A percentile compares a stretch with the other conserved stretches of the same genome.
These are phyloP conservation scores for Metarhizium guizhouense DNA, from an alignment of 2,329 filamentous ascomycete species.

Conservation along the genomic window DNA sequence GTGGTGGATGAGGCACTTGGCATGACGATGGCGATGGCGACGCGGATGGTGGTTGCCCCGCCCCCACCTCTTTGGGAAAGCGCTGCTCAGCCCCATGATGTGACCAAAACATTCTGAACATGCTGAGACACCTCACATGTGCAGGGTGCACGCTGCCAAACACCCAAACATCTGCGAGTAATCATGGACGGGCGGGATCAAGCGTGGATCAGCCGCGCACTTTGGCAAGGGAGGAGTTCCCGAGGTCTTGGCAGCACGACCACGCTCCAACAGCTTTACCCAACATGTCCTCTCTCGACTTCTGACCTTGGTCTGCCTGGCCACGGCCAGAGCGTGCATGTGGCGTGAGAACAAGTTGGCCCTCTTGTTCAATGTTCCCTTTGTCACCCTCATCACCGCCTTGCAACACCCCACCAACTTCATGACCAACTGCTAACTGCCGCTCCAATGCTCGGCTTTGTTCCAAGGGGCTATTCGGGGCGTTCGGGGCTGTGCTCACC, in stretches of 20 bases:
- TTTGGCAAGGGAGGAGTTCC: no score
- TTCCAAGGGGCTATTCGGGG: neutral
- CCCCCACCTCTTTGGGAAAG: neutral
- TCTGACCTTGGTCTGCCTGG: no score
- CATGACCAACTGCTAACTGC: neutral
- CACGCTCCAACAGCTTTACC: no score
- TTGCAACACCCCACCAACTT: neutral
- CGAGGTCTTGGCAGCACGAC: no score
- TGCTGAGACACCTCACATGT: no score
- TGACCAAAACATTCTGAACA: neutral
- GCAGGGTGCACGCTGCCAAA: neutral
- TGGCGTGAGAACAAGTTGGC: no score
- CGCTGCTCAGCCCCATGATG: neutral
- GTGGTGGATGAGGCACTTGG: neutral
- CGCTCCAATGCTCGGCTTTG: neutral
- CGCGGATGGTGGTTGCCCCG: neutral
- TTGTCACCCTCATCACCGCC: neutral
- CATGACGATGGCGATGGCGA: neutral
- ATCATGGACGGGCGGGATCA: no score
- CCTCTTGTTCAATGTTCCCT: neutral
- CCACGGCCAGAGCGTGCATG: no score
- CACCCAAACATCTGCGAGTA: no score
- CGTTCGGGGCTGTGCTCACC: neutral
- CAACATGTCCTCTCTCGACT: no score
- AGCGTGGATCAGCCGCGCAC: no score